Conservation (phyloP, 345 rosid species). For the Isatis tinctoria region DNA sequence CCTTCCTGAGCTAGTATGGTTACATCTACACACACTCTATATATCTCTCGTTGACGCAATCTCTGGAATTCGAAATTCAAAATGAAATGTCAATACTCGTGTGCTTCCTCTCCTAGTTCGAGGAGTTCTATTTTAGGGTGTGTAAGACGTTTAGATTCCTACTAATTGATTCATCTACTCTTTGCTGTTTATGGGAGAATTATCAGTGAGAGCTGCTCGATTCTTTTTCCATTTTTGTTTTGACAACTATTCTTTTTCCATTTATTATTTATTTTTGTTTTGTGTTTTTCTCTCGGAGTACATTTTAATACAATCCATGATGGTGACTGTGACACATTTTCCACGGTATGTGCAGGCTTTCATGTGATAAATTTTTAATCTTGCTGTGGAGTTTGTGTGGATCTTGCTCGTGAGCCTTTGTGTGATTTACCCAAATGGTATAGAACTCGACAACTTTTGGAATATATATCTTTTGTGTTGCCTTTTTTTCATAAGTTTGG, state of each 20-base stretch:
- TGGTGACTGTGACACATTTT: not conserved
- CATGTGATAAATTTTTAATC: too few relatives aligned
- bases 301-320: not conserved
- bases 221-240: too few relatives aligned
- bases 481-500: not conserved
- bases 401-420: not conserved
- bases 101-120: not conserved
- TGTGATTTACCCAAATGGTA: conserved; percentile 21
- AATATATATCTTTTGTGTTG: not conserved
- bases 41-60: conserved; percentile 10
- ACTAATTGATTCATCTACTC: not conserved
- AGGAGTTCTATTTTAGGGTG: not conserved
- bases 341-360: conserved; percentile 16
- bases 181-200: conserved; percentile 9
- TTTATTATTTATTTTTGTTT: not conserved
- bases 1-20: not conserved
- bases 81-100: not conserved
- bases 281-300: not conserved
- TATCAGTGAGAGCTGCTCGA: not conserved
- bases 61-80: not conserved
- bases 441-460: not conserved
- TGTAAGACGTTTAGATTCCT: not conserved
- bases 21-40: not conserved
- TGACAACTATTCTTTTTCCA: not conserved
- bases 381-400: not conserved